Evolutionary conservation across 2,329 filamentous ascomycete genomes (phyloP), one percentile per base, ranked within the genome.

Genomic region (Fusarium poae): DNA sequence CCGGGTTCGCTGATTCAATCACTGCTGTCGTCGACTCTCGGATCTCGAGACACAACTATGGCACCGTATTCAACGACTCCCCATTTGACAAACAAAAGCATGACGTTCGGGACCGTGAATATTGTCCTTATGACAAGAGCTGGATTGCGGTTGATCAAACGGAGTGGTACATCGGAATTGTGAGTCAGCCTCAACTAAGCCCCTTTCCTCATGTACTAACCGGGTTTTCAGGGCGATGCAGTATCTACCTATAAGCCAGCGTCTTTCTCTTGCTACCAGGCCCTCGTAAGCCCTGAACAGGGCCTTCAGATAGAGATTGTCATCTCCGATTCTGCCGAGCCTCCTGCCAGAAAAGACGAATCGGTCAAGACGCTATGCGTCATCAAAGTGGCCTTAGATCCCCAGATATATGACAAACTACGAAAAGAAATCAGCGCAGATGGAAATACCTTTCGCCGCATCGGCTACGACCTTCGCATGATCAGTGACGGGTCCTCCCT

Each of bases 11-110:
- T 1, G 40, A 61, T 2, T 55, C 62, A 0, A 37, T 76, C 9
- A 42, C 57, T 7, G 50, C 74, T 5, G 52, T 42, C 0, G 71
- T 79, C 1, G 60, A 71, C n/a, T 73, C 73, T 1, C 72, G 77
- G 18, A 54, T 79, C 6, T 72, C 77, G 0, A 58, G 77, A 4
- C 65, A 72, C 2, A 78, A 73, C 8, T 79, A 77, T 20, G 78
- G 78, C 0, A 69, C 72, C 0, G 18, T 58, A 0, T 54, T 46
- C 30, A 55, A 70, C 9, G 34, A 62, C 0, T 1, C 57, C 1
- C 71, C 71, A 0, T 79, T 71, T 20, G 50, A 73, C 0, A 5
- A 8, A 0, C 12, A 16, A 0, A 53, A 62, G 0, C 75, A 79
- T 20, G 60, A 69, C 1, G 0, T 5, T 0, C 25, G 44, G 1